Evolutionary conservation across 2,329 filamentous ascomycete genomes (phyloP), one percentile per base, ranked within the genome.

Genomic region (Calonectria pauciramosa): DNA sequence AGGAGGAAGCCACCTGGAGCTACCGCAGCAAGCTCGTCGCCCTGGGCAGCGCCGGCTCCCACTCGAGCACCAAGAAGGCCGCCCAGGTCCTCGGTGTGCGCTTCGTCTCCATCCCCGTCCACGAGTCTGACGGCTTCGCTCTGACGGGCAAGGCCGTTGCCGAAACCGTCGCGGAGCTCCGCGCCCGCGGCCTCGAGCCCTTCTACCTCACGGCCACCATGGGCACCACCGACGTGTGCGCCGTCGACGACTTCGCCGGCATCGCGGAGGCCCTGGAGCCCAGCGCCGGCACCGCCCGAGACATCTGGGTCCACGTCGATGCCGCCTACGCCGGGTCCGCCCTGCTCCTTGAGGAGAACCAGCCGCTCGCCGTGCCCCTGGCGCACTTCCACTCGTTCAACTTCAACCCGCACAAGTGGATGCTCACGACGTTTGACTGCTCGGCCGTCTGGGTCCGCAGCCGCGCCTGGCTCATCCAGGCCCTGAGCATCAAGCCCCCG

Each of bases 371-470:
- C 1, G 82, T 87, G 28, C 86, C 91, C 11, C 89, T 96, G 66
- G 86, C 88, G 1, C 86, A 88, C 28, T 96, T 98, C 83, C 94
- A 98, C 87, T 96, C 93, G 77, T 98, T 98, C 90, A 93, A 98
- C 86, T 92, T 96, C 88, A 99, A 98, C 88, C 94, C 98, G 91
- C 96, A 98, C 89, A 99, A 99, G 88, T 98, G 96, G 96, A 89
- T 98, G 63, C 92, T 98, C 23, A 96, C 95, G 72, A 98, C 98
- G 85, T 98, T 98, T 81, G 96, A 99, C 84, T 91, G 89, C 80
- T 95, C 94, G 70, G 94, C 94, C 78, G 90, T 98, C 59, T 99
- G 92, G 86, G 92, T 98, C 64, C 93, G 93, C 76, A 90, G 93
- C 80, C 91, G 96, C 20, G 87, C 88, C 70, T 93, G 96, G 85